Evolutionary conservation across 371 early-diverging fungal genomes (phyloP).

Genomic region (Mucor irregularis): DNA sequence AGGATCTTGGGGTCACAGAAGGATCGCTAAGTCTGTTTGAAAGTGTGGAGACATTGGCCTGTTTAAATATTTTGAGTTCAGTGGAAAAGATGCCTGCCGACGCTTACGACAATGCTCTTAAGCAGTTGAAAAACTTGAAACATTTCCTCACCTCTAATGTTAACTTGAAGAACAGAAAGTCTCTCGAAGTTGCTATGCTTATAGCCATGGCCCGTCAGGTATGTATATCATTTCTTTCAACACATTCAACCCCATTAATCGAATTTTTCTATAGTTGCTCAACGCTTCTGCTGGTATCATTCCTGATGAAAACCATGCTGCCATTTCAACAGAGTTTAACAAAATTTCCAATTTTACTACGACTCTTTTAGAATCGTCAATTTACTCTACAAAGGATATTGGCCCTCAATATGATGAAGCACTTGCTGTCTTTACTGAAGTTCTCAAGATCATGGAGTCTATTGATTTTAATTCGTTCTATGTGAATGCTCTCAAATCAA

Average conservation of each 20-base stretch:
- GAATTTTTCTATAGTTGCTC: slow-evolving; percentile 13
- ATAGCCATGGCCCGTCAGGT: slow-evolving; percentile 44
- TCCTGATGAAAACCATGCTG: not conserved
- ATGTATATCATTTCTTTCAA: not conserved
- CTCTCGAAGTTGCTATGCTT: slow-evolving; percentile 34
- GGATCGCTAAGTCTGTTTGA: slow-evolving; percentile 61
- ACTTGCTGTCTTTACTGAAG: not conserved
- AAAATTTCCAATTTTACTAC: slow-evolving; percentile 8
- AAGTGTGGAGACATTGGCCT: slow-evolving; percentile 55
- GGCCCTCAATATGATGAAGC: slow-evolving; percentile 17
- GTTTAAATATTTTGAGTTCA: slow-evolving; percentile 55
- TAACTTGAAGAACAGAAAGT: slow-evolving; percentile 30
- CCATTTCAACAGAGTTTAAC: slow-evolving; percentile 10
- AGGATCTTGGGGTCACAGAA: slow-evolving; percentile 38
- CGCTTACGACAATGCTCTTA: slow-evolving; percentile 37
- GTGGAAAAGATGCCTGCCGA: slow-evolving; percentile 44
- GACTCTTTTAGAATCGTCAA: slow-evolving; percentile 9
- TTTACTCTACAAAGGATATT: slow-evolving; percentile 13
- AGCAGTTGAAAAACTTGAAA: slow-evolving; percentile 30
- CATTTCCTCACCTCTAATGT: slow-evolving; percentile 27
- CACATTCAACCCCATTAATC: not conserved
- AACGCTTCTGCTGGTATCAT: slow-evolving; percentile 21
- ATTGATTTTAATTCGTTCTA: slow-evolving; percentile 26
- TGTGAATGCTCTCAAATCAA: slow-evolving; percentile 14
- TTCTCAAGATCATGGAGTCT: slow-evolving; percentile 5